Evolutionary conservation across 441 rosid genomes (phyloP).

Genomic region (Pelargonium australe): DNA sequence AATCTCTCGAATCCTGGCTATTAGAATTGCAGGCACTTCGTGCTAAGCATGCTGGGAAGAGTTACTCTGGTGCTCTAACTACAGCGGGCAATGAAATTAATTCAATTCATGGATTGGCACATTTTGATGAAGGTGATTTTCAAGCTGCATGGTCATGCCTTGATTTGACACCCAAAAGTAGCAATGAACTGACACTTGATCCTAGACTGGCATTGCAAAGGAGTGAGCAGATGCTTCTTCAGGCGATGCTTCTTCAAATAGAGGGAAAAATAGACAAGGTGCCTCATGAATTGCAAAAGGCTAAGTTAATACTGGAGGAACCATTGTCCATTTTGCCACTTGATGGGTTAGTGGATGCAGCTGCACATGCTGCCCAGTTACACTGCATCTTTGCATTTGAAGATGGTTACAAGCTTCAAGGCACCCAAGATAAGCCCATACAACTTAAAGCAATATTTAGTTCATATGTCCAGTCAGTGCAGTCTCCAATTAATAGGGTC

Average conservation of each 20-base stretch:
- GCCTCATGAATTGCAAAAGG: constrained; percentile 63
- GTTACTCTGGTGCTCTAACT: constrained; percentile 91
- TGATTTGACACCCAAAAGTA: constrained; percentile 92
- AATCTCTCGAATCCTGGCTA: constrained; percentile 78
- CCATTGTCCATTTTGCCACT: constrained; percentile 68
- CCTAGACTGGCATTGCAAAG: constrained; percentile 89
- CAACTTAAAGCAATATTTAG: constrained; percentile 43
- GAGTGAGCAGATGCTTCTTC: constrained; percentile 98
- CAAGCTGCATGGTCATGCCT: constrained; percentile 87
- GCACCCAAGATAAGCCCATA: constrained; percentile 35
- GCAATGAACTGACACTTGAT: constrained; percentile 86
- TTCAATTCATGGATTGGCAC: constrained; percentile 87
- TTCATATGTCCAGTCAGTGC: constrained; percentile 57
- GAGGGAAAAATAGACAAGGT: constrained; percentile 74
- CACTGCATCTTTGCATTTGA: constrained; percentile 85
- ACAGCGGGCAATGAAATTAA: constrained; percentile 92
- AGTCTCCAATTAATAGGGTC: constrained; percentile 45
- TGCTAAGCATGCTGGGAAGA: constrained; percentile 90
- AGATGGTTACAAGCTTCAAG: constrained; percentile 45
- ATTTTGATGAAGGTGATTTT: constrained; percentile 84
- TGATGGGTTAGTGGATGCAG: constrained; percentile 80
- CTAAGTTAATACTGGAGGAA: constrained; percentile 86
- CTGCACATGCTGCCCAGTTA: constrained; percentile 68
- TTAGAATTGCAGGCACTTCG: constrained; percentile 84
- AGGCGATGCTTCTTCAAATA: constrained; percentile 68